Evolutionary conservation across 2,329 filamentous ascomycete genomes (phyloP), one percentile per base, ranked within the genome.

Genomic region (Simplicillium aogashimaense): DNA sequence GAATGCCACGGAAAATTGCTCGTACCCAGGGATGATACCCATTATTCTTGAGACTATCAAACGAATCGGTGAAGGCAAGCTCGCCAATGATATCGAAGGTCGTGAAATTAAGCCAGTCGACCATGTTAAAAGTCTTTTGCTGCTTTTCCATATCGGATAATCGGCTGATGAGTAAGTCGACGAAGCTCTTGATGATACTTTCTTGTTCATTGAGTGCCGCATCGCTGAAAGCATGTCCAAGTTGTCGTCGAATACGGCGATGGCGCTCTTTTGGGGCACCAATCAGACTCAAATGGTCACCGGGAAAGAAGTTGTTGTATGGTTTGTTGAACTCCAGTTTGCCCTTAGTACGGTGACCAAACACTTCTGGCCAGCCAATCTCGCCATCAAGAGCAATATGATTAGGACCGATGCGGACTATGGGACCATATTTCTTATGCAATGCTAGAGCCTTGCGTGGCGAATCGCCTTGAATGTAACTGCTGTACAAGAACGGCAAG

Each of bases 11-110:
- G 33, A 55, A 52, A 7, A 57, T 48, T 4, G 46, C 37, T 1
- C 20, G 29, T 3, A 57, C 45, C 49, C 52, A 58, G 1, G 53
- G 54, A 16, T 58, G 53, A 35, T 51, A 50, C 17, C 46, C 46
- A 30, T 45, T 47, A 33, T 47, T 51, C n/a, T 55, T 45, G 8
- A 66, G 47, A 41, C 57, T 56, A 13, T 51, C 49, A 43, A 66
- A 69, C 0, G 61, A 57, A 35, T 68, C 59, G 11, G 63, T 64
- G 45, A 69, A 71, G 0, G 63, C 57, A 25, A 72, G 53, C 33
- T 56, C 48, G 7, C 54, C 53, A n/a, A 65, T 59, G 15, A 68
- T 59, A 47, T 67, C 65, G 43, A 68, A 61, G 1, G 63, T 58
- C 2, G 54, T 48, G 43, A 59, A 63, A 35, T 63, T 59, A 39